A percentile compares a stretch with the other conserved stretches of the same genome.
These are phyloP conservation scores for Flaveria robusta DNA, from an alignment of 129 eudicot genomes.

Conservation along the genomic window DNA sequence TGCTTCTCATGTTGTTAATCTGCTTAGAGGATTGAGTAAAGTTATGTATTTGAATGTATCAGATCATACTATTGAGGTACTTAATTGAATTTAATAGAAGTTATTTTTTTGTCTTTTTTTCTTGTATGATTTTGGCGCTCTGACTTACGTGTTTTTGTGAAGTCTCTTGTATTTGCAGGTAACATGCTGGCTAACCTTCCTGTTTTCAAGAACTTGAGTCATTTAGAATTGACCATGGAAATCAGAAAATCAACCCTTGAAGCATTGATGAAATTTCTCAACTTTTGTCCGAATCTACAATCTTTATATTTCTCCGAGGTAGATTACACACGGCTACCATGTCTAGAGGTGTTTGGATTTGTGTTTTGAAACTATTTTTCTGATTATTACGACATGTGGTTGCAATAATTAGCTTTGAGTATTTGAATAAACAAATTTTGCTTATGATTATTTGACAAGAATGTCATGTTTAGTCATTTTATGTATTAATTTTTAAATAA, in stretches of 20 bases:
- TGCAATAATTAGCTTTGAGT: background rate
- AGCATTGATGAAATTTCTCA: constrained; percentile 50
- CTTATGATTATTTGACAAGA: too few species aligned
- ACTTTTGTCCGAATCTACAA: constrained; percentile 52
- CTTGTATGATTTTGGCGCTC: background rate
- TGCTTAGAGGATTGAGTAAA: constrained; percentile 45
- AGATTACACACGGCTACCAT: constrained; percentile 9
- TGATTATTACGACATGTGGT: background rate
- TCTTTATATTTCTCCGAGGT: constrained; percentile 58
- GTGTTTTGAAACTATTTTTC: background rate
- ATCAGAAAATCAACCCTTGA: constrained; percentile 37
- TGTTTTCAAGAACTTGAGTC: constrained; percentile 49
- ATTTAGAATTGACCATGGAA: constrained; percentile 56
- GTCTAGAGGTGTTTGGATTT: constrained; percentile 6
- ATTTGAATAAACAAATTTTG: background rate
- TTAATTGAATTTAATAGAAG: background rate
- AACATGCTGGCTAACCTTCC: constrained; percentile 48
- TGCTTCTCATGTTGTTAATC: constrained; percentile 45
- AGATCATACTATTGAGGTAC: constrained; percentile 57
- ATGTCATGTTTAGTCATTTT: too few species aligned
- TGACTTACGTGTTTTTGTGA: constrained; percentile 28
- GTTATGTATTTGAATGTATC: constrained; percentile 44
- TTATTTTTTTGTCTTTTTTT: background rate
- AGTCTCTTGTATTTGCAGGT: constrained; percentile 60
- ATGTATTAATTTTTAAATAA: too few species aligned